Percentiles rank a stretch among this genome's conserved stretches.
phyloP scores from a whole-genome alignment of 2,329 filamentous ascomycete genomes.

The Arthrinium phaeospermum region DNA sequence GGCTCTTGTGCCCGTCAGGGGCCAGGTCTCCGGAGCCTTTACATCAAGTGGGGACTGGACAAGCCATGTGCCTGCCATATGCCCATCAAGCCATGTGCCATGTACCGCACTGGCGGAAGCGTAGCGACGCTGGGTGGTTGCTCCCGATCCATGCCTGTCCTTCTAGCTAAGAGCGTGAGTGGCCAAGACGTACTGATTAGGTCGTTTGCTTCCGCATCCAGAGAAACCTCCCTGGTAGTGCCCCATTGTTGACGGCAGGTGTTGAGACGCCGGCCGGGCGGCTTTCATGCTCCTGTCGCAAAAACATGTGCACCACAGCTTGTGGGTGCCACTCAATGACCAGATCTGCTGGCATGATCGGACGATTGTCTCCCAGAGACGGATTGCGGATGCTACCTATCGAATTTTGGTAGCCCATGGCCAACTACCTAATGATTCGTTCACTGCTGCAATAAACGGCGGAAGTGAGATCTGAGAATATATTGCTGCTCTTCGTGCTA shows the following conservation, averaged over 20 bases:
- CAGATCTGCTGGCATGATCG: conserved; percentile 7
- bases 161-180: not conserved
- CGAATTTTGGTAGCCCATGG: not conserved
- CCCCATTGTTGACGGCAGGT: conserved; percentile 2
- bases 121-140: not conserved
- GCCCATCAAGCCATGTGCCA: not conserved
- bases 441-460: not conserved
- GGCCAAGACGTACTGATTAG: not conserved
- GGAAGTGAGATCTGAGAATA: not conserved
- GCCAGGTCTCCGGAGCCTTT: conserved; percentile 1
- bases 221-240: not conserved
- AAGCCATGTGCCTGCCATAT: not conserved
- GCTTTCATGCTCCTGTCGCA: conserved; percentile 12
- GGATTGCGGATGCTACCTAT: not conserved
- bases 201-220: not conserved
- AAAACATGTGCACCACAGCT: not conserved
- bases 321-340: not conserved
- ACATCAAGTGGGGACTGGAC: not conserved
- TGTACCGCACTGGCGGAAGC: not conserved
- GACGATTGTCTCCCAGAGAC: not conserved
- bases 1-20: not conserved
- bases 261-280: not conserved
- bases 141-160: not conserved
- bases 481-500: not conserved
- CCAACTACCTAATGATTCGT: not conserved